A percentile compares a stretch with the other conserved stretches of the same genome.
phyloP scores from a whole-genome alignment of 1,139 yeast genomes.

The Blastobotrys illinoisensis region DNA sequence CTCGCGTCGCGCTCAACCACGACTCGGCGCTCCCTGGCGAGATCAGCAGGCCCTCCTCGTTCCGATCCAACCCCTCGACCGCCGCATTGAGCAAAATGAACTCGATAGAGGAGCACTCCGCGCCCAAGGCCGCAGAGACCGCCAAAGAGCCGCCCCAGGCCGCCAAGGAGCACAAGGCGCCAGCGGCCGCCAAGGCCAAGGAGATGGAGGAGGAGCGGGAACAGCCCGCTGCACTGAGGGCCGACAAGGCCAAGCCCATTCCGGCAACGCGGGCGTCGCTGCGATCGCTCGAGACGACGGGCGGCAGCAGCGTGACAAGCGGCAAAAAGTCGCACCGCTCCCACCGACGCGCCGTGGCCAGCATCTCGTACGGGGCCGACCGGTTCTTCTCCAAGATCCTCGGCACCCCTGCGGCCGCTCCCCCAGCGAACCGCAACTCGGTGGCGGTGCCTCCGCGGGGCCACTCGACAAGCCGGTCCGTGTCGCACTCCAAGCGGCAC shows the following conservation, averaged over 20 bases:
- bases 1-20: constrained; percentile 33
- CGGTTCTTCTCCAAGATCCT: constrained; percentile 25
- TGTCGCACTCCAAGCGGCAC: background rate
- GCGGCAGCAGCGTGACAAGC: constrained; percentile 1
- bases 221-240: background rate
- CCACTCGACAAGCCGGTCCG: constrained; percentile 2
- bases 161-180: too few relatives aligned
- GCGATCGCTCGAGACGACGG: constrained; percentile 1
- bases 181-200: background rate
- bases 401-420: constrained; percentile 13
- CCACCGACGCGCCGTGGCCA: constrained; percentile 26
- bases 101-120: constrained; percentile 5
- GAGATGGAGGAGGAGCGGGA: background rate
- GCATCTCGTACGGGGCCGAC: constrained; percentile 29
- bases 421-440: constrained; percentile 13
- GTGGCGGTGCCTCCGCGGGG: constrained; percentile 12
- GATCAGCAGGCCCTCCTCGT: constrained; percentile 29
- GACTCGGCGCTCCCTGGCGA: constrained; percentile 35
- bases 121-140: background rate
- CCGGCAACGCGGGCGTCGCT: background rate
- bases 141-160: background rate
- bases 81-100: constrained; percentile 13
- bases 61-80: constrained; percentile 15
- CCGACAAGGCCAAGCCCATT: background rate
- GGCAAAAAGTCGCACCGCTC: constrained; percentile 5